phyloP scores from a whole-genome alignment of 1,139 yeast genomes.

The Candida glucosophila region DNA sequence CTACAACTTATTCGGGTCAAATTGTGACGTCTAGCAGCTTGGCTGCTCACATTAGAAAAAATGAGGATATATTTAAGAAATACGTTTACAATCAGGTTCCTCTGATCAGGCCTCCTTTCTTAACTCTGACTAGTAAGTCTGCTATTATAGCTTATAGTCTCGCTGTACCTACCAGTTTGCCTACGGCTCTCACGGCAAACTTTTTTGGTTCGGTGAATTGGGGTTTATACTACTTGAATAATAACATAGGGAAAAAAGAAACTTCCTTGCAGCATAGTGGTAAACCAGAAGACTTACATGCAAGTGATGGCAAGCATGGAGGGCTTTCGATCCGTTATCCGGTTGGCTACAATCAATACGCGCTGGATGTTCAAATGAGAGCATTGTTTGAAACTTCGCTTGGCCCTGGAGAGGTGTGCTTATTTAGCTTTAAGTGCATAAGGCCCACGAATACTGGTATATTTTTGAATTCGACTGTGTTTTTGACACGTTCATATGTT shows the following conservation, averaged over 20 bases:
- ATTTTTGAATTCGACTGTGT: constrained; percentile 65
- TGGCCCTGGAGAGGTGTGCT: constrained; percentile 51
- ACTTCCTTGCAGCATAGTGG: no score
- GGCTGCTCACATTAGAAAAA: constrained; percentile 27
- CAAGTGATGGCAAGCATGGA: not conserved
- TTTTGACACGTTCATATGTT: constrained; percentile 50
- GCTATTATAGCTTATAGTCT: constrained; percentile 63
- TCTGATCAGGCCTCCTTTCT: constrained; percentile 51
- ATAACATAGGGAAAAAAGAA: no score
- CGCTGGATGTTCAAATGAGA: constrained; percentile 73
- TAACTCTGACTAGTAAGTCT: constrained; percentile 63
- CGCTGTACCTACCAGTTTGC: constrained; percentile 51
- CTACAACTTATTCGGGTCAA: constrained; percentile 25
- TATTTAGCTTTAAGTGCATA: constrained; percentile 58
- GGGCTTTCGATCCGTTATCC: constrained; percentile 40
- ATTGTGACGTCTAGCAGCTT: constrained; percentile 33
- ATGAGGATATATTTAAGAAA: constrained; percentile 29
- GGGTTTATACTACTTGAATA: constrained; percentile 58
- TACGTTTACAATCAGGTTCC: constrained; percentile 31
- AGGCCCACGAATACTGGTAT: constrained; percentile 68
- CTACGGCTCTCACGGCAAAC: constrained; percentile 82
- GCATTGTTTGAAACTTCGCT: constrained; percentile 60
- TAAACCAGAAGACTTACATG: constrained; percentile 2
- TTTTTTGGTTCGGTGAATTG: constrained; percentile 90
- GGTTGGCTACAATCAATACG: constrained; percentile 48